Percentiles rank a stretch among this genome's conserved stretches.
phyloP scores from a whole-genome alignment of 192 early-diverging fungal species.

The Coemansia sp. region DNA sequence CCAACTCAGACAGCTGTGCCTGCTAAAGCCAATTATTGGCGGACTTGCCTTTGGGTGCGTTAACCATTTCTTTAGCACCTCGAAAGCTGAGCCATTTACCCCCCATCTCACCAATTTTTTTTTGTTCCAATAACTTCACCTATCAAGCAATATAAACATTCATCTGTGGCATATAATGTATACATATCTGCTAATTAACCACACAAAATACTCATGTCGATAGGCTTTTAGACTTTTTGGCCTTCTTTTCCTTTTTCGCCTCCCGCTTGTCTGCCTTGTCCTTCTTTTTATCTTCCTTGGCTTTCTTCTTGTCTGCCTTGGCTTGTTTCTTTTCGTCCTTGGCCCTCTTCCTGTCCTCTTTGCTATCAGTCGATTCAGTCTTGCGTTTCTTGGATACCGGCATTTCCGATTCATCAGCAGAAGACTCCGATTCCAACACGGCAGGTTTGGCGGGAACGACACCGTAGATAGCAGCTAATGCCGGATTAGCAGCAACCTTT shows the following conservation, averaged over 20 bases:
- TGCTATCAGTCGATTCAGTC: constrained; percentile 26
- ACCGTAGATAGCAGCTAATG: constrained; percentile 41
- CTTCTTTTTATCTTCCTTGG: constrained; percentile 20
- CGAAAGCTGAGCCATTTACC: constrained; percentile 17
- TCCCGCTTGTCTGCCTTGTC: constrained; percentile 40
- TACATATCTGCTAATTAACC: not conserved
- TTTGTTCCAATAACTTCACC: not conserved
- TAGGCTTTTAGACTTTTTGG: constrained; percentile 50
- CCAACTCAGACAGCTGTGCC: constrained; percentile 32
- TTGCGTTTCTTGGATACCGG: constrained; percentile 36
- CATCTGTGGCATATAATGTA: not conserved
- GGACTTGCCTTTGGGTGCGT: constrained; percentile 19
- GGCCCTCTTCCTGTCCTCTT: constrained; percentile 52
- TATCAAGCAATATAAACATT: not conserved
- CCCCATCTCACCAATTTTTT: constrained; percentile 2
- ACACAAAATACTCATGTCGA: not conserved
- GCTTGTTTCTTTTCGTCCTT: constrained; percentile 10
- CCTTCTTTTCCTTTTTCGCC: constrained; percentile 32
- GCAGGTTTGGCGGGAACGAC: not conserved
- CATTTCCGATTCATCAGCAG: constrained; percentile 21
- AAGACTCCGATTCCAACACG: not conserved
- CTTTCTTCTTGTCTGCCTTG: constrained; percentile 26
- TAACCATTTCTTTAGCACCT: constrained; percentile 23
- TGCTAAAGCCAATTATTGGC: constrained; percentile 36
- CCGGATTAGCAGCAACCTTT: constrained; percentile 45